A percentile compares a stretch with the other conserved stretches of the same genome.
These are phyloP conservation scores for Vaucheria bursata DNA, from an alignment of 352 stramenopile species.

Conservation along the genomic window DNA sequence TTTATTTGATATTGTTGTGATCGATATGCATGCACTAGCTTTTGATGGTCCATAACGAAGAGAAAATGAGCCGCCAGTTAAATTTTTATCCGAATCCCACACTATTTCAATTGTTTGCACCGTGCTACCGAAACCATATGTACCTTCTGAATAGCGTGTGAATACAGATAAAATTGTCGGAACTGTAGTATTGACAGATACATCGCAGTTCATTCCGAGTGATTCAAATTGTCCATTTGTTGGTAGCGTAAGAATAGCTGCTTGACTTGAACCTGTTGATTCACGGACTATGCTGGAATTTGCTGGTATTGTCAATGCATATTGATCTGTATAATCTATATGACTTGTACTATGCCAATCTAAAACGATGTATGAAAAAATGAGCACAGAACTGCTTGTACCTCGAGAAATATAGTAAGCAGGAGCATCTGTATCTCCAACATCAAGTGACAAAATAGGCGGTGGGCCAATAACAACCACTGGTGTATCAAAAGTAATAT, in stretches of 20 bases:
- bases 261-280: constrained; percentile 25
- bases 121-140: not conserved
- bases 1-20: not conserved
- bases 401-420: not conserved
- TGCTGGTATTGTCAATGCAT: constrained; percentile 6
- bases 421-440: not conserved
- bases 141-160: not conserved
- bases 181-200: constrained; percentile 17
- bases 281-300: constrained; percentile 13
- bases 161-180: not conserved
- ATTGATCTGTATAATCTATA: constrained; percentile 19
- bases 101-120: not conserved
- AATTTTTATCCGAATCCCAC: not conserved
- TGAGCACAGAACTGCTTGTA: constrained; percentile 6
- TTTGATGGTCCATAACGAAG: not conserved
- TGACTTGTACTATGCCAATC: constrained; percentile 9
- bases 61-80: not conserved
- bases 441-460: not conserved
- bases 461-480: not conserved
- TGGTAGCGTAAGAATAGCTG: constrained; percentile 21
- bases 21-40: not conserved
- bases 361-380: constrained; percentile 31
- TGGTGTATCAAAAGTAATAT: not conserved
- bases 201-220: constrained; percentile 22
- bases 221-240: constrained; percentile 21